These are phyloP conservation scores for Isatis tinctoria DNA, from an alignment of 345 rosid species.

Conservation along the genomic window DNA sequence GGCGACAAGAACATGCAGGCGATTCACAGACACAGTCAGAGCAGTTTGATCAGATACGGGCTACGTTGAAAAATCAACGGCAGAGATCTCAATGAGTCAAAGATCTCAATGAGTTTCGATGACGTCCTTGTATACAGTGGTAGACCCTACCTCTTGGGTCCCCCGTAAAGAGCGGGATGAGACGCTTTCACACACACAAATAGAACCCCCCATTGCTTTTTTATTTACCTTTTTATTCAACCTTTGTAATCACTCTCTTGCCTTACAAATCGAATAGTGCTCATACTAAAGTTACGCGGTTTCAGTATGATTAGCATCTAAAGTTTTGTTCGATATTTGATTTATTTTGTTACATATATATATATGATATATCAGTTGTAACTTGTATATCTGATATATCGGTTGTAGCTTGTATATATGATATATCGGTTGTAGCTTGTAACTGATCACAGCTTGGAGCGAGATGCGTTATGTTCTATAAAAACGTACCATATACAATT, in stretches of 20 bases:
- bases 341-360: no score
- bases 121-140: not conserved
- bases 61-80: not conserved
- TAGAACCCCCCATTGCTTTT: not conserved
- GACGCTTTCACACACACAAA: not conserved
- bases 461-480: no score
- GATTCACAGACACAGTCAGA: not conserved
- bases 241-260: not conserved
- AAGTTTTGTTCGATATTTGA: no score
- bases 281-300: no score
- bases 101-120: not conserved
- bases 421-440: no score
- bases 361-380: no score
- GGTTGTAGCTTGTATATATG: no score
- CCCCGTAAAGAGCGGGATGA: not conserved
- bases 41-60: not conserved
- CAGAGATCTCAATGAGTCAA: not conserved
- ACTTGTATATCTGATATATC: no score
- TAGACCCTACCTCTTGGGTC: not conserved
- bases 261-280: no score
- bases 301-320: not conserved
- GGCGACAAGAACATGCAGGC: not conserved
- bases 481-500: no score
- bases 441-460: no score
- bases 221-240: not conserved